phyloP scores from a whole-genome alignment of 129 eudicot species.

The Chrysanthemum makinoi region DNA sequence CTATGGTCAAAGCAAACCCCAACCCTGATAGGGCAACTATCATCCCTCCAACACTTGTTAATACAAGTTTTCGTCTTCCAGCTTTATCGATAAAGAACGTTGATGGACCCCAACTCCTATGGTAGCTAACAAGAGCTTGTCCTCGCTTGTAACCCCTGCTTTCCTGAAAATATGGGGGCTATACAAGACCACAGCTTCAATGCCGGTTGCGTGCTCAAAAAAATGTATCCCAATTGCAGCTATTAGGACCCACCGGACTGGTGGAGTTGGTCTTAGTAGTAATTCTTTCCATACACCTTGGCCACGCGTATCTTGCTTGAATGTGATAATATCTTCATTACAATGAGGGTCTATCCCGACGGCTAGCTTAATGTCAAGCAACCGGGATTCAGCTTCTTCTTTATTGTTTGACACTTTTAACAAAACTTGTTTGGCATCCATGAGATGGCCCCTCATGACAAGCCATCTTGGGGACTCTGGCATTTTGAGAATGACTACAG shows the following conservation, averaged over 20 bases:
- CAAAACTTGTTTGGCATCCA: constrained; percentile 50
- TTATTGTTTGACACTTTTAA: constrained; percentile 38
- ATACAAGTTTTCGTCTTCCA: constrained; percentile 63
- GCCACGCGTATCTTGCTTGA: constrained; percentile 25
- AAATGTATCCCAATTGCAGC: constrained; percentile 79
- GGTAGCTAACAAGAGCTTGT: constrained; percentile 51
- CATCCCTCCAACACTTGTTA: constrained; percentile 70
- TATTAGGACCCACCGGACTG: constrained; percentile 62
- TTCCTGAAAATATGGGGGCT: constrained; percentile 63
- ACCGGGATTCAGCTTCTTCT: constrained; percentile 57
- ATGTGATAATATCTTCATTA: constrained; percentile 35
- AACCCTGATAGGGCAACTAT: constrained; percentile 42
- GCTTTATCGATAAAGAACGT: constrained; percentile 61
- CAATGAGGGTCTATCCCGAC: constrained; percentile 52
- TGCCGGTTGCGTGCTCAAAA: constrained; percentile 83
- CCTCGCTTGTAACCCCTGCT: too few species aligned
- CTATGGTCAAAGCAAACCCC: constrained; percentile 59
- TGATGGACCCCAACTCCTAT: constrained; percentile 67
- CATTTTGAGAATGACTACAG: constrained; percentile 50
- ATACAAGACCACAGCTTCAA: constrained; percentile 71
- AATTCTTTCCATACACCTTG: constrained; percentile 67
- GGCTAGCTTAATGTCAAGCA: constrained; percentile 49
- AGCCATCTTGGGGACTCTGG: constrained; percentile 97
- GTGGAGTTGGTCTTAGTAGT: constrained; percentile 51
- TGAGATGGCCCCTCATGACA: constrained; percentile 58